Base-by-base conservation (phyloP, 2,329 filamentous ascomycete genomes). In the Fusarium marasasianum region DNA sequence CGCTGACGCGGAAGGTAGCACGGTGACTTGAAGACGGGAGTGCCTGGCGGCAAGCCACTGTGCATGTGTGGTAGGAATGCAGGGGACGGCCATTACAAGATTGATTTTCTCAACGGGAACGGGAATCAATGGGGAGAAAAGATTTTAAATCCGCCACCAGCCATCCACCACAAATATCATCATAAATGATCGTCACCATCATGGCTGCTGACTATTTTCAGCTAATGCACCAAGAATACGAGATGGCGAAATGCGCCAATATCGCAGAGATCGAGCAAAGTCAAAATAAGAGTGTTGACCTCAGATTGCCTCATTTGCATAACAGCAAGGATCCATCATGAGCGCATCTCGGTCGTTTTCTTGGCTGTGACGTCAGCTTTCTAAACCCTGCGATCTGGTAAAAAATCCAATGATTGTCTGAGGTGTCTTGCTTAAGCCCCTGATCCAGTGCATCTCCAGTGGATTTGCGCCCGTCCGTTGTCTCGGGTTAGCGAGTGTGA, bases 311-410 rank as follows among this genome's bases (percentile, higher is more conserved):
- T 70, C 54, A 57, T 66, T 41, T 50, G 50, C 54, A 63, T 57
- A 37, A 37, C n/a, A 20, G 33, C 55, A 41, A 51, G 45, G 53
- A 66, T 61, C 56, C 43, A 58, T 58, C 56, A 63, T 56, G 57
- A 72, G 35, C 55, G 55, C 43, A 67, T 61, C 37, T 71, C 58
- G 54, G 60, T 45, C 62, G 40, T 65, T 69, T 63, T 63, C 67
- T 63, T 63, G 24, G 66, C 35, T 41, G 60, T 78, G 76, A 78
- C 76, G 76, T 78, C 76, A 78, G 68, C 24, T 53, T 54, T 60
- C 53, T 58, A 66, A 43, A 37, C 65, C 65, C 40, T 68, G 63
- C 54, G 54, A 41, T 50, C 20, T 55, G 24, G 35, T 31, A 11
- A 8, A 33, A 33, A 58, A 29, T 58, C 50, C 37, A 63, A 47